Conservation (phyloP, 176 grass and related monocot species). For the Tillandsia fasciculata region DNA sequence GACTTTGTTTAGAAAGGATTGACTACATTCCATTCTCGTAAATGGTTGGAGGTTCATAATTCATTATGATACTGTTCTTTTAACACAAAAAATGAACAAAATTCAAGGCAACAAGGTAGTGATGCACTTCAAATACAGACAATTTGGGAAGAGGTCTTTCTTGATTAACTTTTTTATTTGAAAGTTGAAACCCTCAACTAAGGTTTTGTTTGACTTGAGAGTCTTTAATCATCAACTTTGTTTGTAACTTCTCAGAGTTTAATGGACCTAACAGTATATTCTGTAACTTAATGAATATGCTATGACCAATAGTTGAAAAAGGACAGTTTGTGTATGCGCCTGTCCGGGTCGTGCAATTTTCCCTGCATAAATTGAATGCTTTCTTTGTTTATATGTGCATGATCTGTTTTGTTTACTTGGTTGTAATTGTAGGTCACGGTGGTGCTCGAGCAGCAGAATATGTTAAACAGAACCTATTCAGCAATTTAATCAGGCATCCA, state of each 20-base stretch:
- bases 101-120: neutral
- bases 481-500: conserved; percentile 67
- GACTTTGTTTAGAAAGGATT: neutral
- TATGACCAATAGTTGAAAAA: no score
- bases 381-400: neutral
- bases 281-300: no score
- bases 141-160: no score
- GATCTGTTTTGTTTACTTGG: neutral
- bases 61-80: neutral
- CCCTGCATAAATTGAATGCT: neutral
- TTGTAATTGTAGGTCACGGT: conserved; percentile 47
- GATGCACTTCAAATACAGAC: no score
- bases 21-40: neutral
- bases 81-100: neutral
- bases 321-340: no score
- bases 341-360: no score
- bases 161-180: no score
- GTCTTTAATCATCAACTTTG: no score
- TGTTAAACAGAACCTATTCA: conserved; percentile 78
- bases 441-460: conserved; percentile 79
- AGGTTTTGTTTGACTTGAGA: no score
- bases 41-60: neutral
- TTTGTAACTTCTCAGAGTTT: neutral
- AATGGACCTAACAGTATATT: no score
- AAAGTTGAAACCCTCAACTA: no score